phyloP scores from a whole-genome alignment of 257 asterid genomes.

The Solanum lycopersicoides region DNA sequence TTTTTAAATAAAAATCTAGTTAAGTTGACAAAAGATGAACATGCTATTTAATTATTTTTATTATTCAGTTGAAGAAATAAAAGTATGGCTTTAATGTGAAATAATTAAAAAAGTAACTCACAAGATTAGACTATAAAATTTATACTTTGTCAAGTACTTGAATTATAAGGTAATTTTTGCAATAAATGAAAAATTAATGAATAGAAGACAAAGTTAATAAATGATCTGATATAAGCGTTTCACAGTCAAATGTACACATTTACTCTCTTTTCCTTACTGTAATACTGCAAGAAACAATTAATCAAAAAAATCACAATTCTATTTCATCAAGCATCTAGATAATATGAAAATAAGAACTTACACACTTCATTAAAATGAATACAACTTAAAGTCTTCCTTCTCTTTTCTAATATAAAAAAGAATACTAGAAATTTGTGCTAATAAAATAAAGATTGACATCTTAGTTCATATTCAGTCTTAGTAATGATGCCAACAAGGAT shows the following conservation, averaged over 20 bases:
- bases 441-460: background rate
- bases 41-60: too few relatives aligned
- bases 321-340: background rate
- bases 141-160: too few relatives aligned
- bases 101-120: background rate
- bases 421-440: background rate
- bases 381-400: background rate
- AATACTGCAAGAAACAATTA: background rate
- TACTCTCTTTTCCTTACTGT: background rate
- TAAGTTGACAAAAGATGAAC: too few relatives aligned
- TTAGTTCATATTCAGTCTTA: background rate
- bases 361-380: background rate
- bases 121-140: too few relatives aligned
- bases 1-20: too few relatives aligned
- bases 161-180: background rate
- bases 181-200: too few relatives aligned
- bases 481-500: background rate
- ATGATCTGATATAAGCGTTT: background rate
- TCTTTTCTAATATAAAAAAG: background rate
- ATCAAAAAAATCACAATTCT: background rate
- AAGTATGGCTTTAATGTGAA: background rate
- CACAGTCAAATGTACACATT: background rate
- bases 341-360: background rate
- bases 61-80: background rate
- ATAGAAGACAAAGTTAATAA: background rate